Evolutionary conservation across 495 filamentous ascomycete genomes (phyloP).

Genomic region (Rusavskia elegans): DNA sequence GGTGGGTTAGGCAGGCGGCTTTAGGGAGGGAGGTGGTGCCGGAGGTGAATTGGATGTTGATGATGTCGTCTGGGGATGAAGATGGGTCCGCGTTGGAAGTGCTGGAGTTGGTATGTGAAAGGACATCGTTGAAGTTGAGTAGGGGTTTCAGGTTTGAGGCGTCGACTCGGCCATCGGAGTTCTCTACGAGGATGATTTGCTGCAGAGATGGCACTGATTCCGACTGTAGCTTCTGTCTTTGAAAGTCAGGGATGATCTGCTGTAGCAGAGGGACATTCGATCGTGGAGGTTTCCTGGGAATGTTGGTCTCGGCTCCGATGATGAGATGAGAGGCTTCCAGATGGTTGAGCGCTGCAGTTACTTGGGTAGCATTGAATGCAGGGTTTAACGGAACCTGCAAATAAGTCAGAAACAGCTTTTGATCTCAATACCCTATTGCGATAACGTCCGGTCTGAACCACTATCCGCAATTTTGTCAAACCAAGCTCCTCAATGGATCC

Average conservation of each 20-base stretch:
- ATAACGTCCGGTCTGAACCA: not conserved
- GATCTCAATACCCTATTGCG: too few relatives aligned
- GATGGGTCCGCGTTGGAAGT: conserved; percentile 22
- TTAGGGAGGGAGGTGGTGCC: conserved; percentile 85
- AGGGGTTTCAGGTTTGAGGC: conserved; percentile 25
- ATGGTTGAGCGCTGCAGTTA: conserved; percentile 61
- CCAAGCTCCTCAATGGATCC: too few relatives aligned
- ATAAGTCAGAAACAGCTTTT: not conserved
- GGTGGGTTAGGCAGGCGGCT: conserved; percentile 77
- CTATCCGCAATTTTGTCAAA: not conserved
- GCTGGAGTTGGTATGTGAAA: conserved; percentile 25
- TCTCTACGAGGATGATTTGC: conserved; percentile 65
- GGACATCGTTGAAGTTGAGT: conserved; percentile 39
- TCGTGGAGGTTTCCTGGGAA: conserved; percentile 63
- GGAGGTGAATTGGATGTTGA: conserved; percentile 95
- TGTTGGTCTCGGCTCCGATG: conserved; percentile 71
- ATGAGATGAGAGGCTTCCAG: conserved; percentile 62
- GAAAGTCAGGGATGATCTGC: conserved; percentile 46
- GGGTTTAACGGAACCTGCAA: conserved; percentile 73
- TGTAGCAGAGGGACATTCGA: conserved; percentile 58
- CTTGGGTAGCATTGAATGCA: conserved; percentile 68
- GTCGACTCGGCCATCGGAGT: conserved; percentile 47
- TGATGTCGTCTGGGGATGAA: conserved; percentile 51
- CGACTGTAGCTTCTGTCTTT: conserved; percentile 37
- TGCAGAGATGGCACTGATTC: conserved; percentile 51